Evolutionary conservation across 805 yeast genomes (phyloP).

Genomic region (Lipomyces mesembrius): DNA sequence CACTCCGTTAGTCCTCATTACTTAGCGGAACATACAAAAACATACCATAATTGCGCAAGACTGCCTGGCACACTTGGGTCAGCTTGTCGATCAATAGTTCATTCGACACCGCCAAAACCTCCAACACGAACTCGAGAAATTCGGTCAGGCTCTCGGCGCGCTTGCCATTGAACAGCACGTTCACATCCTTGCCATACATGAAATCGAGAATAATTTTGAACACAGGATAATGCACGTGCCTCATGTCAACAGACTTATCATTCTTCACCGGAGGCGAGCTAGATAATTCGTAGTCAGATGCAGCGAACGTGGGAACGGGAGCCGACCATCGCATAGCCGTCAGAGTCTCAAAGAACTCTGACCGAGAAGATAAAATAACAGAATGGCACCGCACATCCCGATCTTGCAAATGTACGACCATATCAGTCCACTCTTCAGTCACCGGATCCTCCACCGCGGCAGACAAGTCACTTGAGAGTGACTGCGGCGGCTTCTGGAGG

Average conservation of each 20-base stretch:
- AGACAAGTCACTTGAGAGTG: constrained; percentile 24
- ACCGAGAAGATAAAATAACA: constrained; percentile 56
- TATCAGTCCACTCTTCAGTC: constrained; percentile 47
- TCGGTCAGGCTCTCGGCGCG: constrained; percentile 44
- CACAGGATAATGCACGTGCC: constrained; percentile 49
- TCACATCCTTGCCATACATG: constrained; percentile 57
- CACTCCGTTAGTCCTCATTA: constrained; percentile 1
- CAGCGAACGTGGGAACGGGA: constrained; percentile 15
- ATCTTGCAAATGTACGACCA: constrained; percentile 53
- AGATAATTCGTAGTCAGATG: constrained; percentile 9
- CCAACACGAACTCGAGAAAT: constrained; percentile 60
- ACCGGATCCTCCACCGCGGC: constrained; percentile 20
- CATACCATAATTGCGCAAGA: constrained; percentile 54
- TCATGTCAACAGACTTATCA: constrained; percentile 47
- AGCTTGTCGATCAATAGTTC: constrained; percentile 64
- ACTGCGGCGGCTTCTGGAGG: constrained; percentile 16
- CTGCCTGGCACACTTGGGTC: constrained; percentile 63
- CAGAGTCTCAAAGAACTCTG: constrained; percentile 65
- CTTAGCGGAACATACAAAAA: constrained; percentile 47
- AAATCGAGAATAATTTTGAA: constrained; percentile 59
- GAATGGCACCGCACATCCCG: constrained; percentile 53
- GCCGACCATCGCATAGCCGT: constrained; percentile 38
- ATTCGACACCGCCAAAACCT: constrained; percentile 64
- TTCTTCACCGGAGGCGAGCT: background rate
- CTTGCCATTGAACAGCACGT: constrained; percentile 48